Base-by-base conservation (phyloP, 306 rosid genomes). In the Acacia acuminata region DNA sequence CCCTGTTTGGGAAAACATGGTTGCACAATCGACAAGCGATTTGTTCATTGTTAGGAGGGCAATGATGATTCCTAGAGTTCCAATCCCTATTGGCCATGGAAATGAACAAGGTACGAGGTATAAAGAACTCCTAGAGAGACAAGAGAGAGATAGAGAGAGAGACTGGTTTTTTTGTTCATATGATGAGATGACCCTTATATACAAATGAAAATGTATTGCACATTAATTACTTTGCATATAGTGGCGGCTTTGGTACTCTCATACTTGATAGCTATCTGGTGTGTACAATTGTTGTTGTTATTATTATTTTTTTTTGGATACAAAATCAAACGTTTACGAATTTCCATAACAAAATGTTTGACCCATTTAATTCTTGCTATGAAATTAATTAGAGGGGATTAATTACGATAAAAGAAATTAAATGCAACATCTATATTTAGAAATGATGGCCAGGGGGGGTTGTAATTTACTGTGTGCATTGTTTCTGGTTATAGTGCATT, bases 1-100 rank as follows among this genome's bases (percentile, higher is more conserved):
- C 89, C 20, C 69, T 79, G 86, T 32, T 85, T 69, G 58, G 1
- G 63, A 91, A 86, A 71, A 79, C 74, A 13, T 47, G 81, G 27
- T 71, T 82, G 80, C 98, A 93, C 24, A 91, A 25, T 36, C 86
- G 82, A 38, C 98, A 94, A 16, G 91, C 83, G 40, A 87, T 63
- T 38, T 66, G 55, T 45, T 67, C 51, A 19, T 16, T 75, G 25
- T n/a, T 80, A 27, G 6, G 50, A 69, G 48, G 10, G 25, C 7
- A 38, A 38, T n/a, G 10, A 38, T 12, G 34, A 14, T 42, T 36
- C 19, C 36, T 42, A 22, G 58, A 71, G 76, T 45, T 44, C 56
- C 75, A 43, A 5, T n/a, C 38, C 30, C 3, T 30, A 77, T 83
- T 81, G 56, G 81, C 34, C 89, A 86, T 86, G 76, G 50, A 24